Conservation (phyloP, 257 asterid genomes). For the Solanum chiquidenum region DNA sequence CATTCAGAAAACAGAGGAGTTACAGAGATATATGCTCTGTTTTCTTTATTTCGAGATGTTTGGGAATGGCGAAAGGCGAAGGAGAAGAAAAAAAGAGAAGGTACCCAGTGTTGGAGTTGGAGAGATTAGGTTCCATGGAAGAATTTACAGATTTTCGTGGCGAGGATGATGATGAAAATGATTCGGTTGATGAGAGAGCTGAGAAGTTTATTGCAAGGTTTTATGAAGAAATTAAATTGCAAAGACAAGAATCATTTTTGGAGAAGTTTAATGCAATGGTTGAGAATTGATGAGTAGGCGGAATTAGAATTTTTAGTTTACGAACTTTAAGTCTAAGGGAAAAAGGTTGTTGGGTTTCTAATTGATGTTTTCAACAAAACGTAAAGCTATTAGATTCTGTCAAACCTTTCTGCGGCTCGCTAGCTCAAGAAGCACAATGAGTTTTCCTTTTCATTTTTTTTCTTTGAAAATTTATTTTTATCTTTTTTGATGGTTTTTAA, state of each 20-base stretch:
- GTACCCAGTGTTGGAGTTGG: slow-evolving; percentile 10
- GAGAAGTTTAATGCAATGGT: slow-evolving; percentile 9
- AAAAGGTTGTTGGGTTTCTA: background rate
- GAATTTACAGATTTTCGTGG: slow-evolving; percentile 12
- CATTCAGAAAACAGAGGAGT: slow-evolving; percentile 6
- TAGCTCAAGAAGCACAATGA: background rate
- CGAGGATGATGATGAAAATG: background rate
- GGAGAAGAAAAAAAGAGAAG: background rate
- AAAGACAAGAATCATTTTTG: slow-evolving; percentile 28
- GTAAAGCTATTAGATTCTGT: background rate
- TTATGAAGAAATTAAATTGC: slow-evolving; percentile 62
- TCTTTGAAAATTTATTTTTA: rapidly evolving
- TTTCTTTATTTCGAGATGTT: slow-evolving; percentile 24
- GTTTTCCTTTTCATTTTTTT: background rate
- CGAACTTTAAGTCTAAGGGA: rapidly evolving
- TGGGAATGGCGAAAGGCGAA: slow-evolving; percentile 10
- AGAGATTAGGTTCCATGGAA: slow-evolving; percentile 3
- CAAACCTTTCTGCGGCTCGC: background rate
- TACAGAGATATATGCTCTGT: slow-evolving; percentile 22
- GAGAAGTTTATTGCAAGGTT: slow-evolving; percentile 66
- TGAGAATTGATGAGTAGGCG: background rate
- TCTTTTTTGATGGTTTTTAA: background rate
- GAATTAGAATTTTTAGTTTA: background rate
- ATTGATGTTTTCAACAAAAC: background rate
- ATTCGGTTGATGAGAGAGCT: slow-evolving; percentile 65